A percentile compares a stretch with the other conserved stretches of the same genome.
phyloP scores from a whole-genome alignment of 169 alveolate species.

The Theileria annulata region DNA sequence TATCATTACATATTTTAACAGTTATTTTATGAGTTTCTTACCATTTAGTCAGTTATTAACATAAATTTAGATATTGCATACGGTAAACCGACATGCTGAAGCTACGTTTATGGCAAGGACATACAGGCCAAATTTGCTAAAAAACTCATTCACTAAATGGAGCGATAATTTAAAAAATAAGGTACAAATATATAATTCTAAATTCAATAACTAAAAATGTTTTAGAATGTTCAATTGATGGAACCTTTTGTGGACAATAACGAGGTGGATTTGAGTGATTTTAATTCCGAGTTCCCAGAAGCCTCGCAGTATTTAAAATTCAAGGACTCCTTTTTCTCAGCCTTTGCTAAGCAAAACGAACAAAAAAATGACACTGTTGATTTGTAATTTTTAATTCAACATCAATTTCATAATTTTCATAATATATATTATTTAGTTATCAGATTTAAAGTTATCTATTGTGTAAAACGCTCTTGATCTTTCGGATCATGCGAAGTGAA shows the following conservation, averaged over 20 bases:
- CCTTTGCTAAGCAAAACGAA: slow-evolving; percentile 12
- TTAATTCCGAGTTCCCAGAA: slow-evolving; percentile 47
- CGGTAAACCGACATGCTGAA: slow-evolving; percentile 63
- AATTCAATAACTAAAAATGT: background rate
- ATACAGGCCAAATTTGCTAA: slow-evolving; percentile 69
- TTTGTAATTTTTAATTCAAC: background rate
- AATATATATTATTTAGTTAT: background rate
- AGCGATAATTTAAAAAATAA: slow-evolving; percentile 28
- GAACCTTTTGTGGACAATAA: slow-evolving; percentile 25
- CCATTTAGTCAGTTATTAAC: background rate
- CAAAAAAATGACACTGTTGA: background rate
- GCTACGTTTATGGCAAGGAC: slow-evolving; percentile 74
- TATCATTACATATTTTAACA: slow-evolving; percentile 18
- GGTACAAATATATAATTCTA: background rate
- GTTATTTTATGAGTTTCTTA: background rate
- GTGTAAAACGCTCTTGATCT: slow-evolving; percentile 59
- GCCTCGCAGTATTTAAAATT: slow-evolving; percentile 40
- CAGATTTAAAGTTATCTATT: slow-evolving; percentile 33
- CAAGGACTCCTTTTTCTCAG: slow-evolving; percentile 48
- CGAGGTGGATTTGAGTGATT: slow-evolving; percentile 25
- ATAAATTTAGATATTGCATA: slow-evolving; percentile 39
- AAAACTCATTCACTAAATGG: slow-evolving; percentile 63
- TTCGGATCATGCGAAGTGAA: slow-evolving; percentile 47
- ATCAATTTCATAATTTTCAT: background rate
- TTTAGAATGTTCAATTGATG: slow-evolving; percentile 15